These are phyloP conservation scores for Cicer cuneatum DNA, from an alignment of 306 rosid species.

Conservation along the genomic window DNA sequence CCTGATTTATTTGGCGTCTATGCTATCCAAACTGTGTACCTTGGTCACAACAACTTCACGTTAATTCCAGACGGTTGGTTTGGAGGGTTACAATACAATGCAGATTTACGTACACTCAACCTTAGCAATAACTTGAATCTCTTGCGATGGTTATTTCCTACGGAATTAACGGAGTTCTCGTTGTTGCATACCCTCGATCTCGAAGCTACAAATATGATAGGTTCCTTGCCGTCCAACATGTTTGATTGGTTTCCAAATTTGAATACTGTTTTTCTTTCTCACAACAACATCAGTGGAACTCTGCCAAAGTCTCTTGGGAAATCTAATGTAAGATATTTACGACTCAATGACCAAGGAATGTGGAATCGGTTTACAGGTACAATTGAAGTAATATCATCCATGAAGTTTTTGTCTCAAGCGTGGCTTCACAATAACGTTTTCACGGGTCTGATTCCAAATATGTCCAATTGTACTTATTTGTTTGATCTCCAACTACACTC, in stretches of 20 bases:
- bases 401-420: not conserved
- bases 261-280: not conserved
- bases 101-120: conserved; percentile 55
- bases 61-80: conserved; percentile 21
- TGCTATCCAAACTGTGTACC: conserved; percentile 45
- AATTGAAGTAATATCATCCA: not conserved
- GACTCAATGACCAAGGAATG: too few species aligned
- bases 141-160: conserved; percentile 56
- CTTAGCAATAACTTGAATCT: conserved; percentile 41
- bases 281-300: not conserved
- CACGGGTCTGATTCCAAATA: conserved; percentile 67
- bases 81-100: not conserved
- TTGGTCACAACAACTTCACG: conserved; percentile 72
- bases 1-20: conserved; percentile 37
- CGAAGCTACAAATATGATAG: too few species aligned
- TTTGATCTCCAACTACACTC: conserved; percentile 74
- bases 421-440: conserved; percentile 50
- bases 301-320: not conserved
- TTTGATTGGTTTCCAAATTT: not conserved
- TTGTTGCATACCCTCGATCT: conserved; percentile 50
- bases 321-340: too few species aligned
- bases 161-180: conserved; percentile 54
- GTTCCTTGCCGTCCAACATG: conserved; percentile 1
- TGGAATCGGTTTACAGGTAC: too few species aligned
- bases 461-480: conserved; percentile 55